phyloP scores from a whole-genome alignment of 2,329 filamentous ascomycete genomes.

The Colletotrichum simmondsii region DNA sequence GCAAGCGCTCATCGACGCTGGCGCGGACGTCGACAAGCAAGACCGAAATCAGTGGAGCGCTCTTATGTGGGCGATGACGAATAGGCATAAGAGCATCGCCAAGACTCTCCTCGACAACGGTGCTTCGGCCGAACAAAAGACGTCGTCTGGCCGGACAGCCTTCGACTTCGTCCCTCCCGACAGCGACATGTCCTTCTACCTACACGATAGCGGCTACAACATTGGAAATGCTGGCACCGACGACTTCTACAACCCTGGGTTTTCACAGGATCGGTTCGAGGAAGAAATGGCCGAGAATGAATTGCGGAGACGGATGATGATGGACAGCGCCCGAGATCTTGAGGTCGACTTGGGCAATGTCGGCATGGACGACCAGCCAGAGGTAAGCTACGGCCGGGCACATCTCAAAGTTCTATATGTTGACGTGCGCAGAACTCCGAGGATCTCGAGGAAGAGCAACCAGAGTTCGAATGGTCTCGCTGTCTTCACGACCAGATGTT shows the following conservation, averaged over 20 bases:
- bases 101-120: constrained; percentile 93
- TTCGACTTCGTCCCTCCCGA: constrained; percentile 96
- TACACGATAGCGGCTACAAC: constrained; percentile 93
- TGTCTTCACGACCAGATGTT: constrained; percentile 99
- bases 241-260: constrained; percentile 94
- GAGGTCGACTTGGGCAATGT: constrained; percentile 97
- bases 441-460: constrained; percentile 87
- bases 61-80: constrained; percentile 99
- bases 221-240: constrained; percentile 84
- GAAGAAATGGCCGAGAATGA: constrained; percentile 98
- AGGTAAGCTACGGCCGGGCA: constrained; percentile 64
- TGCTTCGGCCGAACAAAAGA: constrained; percentile 95
- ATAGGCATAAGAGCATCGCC: constrained; percentile 94
- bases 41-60: constrained; percentile 98
- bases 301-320: constrained; percentile 97
- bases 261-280: constrained; percentile 93
- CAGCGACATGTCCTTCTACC: constrained; percentile 95
- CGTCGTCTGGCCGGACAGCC: constrained; percentile 90
- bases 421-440: constrained; percentile 53
- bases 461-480: constrained; percentile 95
- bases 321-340: constrained; percentile 95
- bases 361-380: constrained; percentile 93
- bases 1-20: constrained; percentile 82
- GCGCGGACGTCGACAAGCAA: constrained; percentile 90
- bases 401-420: constrained; percentile 39